Conservation (phyloP, 331 rosid genomes). For the Telfairia occidentalis region DNA sequence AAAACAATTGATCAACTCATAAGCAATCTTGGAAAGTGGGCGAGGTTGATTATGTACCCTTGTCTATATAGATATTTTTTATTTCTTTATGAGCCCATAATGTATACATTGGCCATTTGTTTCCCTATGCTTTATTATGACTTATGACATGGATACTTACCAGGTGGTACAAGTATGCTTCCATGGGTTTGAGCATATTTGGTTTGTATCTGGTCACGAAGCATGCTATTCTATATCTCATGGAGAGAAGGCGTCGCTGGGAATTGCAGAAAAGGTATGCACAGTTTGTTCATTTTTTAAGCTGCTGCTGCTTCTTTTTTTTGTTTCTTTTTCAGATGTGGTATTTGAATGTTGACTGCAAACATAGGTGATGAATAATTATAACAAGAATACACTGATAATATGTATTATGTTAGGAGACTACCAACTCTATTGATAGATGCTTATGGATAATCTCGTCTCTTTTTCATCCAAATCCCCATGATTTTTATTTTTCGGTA, state of each 20-base stretch:
- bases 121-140: not conserved
- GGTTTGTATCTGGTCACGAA: slow-evolving; percentile 77
- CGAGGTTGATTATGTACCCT: slow-evolving; percentile 43
- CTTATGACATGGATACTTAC: slow-evolving; percentile 20
- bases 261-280: slow-evolving; percentile 63
- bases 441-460: not conserved
- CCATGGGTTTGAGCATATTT: slow-evolving; percentile 63
- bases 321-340: not conserved
- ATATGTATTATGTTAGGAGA: not conserved
- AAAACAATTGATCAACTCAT: slow-evolving; percentile 84
- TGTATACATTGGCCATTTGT: not conserved
- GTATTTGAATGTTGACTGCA: not conserved
- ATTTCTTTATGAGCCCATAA: not conserved
- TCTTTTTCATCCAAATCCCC: not conserved
- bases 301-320: not conserved
- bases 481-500: not conserved
- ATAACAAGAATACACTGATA: slow-evolving; percentile 1
- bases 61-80: slow-evolving; percentile 8
- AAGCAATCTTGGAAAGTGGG: slow-evolving; percentile 89
- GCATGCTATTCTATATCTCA: slow-evolving; percentile 51
- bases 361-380: not conserved
- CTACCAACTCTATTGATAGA: not conserved
- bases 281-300: slow-evolving; percentile 16
- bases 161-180: slow-evolving; percentile 93
- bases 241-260: slow-evolving; percentile 52